These are phyloP conservation scores for Metschnikowia borealis DNA, from an alignment of 805 yeast species.

Conservation along the genomic window DNA sequence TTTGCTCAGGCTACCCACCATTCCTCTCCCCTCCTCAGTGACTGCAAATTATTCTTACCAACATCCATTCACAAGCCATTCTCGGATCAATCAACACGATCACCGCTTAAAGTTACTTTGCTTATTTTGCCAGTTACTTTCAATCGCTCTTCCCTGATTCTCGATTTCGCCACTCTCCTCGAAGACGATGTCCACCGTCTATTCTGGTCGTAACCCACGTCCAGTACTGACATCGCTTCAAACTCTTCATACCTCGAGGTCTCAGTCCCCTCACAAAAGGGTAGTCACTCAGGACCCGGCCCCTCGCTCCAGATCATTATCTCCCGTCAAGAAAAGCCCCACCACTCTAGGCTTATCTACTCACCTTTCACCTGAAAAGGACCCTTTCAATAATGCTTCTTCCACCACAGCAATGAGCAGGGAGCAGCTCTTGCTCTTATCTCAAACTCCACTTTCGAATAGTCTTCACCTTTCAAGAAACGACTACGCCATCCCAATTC, in stretches of 20 bases:
- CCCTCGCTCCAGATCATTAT: slow-evolving; percentile 31
- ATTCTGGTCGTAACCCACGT: neutral
- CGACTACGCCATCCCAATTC: slow-evolving; percentile 39
- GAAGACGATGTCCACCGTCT: neutral
- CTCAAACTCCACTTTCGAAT: slow-evolving; percentile 35
- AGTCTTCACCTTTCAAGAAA: slow-evolving; percentile 30
- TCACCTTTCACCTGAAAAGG: slow-evolving; percentile 9
- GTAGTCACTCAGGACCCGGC: slow-evolving; percentile 4
- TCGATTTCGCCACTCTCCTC: neutral
- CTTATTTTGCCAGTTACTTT: neutral
- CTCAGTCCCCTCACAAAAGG: neutral
- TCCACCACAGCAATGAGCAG: slow-evolving; percentile 23
- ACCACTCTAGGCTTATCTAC: slow-evolving; percentile 21
- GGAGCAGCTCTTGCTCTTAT: slow-evolving; percentile 25
- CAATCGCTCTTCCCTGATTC: neutral
- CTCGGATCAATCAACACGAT: neutral
- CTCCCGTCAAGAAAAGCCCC: slow-evolving; percentile 31
- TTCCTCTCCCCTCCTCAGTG: neutral
- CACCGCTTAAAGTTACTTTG: neutral
- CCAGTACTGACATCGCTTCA: slow-evolving; percentile 1
- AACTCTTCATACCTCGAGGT: neutral
- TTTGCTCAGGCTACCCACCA: neutral
- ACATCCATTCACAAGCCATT: neutral
- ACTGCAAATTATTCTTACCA: neutral
- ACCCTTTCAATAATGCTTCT: slow-evolving; percentile 18